Evolutionary conservation across 2,329 filamentous ascomycete species (phyloP).

Genomic region (Exophiala aquamarina): DNA sequence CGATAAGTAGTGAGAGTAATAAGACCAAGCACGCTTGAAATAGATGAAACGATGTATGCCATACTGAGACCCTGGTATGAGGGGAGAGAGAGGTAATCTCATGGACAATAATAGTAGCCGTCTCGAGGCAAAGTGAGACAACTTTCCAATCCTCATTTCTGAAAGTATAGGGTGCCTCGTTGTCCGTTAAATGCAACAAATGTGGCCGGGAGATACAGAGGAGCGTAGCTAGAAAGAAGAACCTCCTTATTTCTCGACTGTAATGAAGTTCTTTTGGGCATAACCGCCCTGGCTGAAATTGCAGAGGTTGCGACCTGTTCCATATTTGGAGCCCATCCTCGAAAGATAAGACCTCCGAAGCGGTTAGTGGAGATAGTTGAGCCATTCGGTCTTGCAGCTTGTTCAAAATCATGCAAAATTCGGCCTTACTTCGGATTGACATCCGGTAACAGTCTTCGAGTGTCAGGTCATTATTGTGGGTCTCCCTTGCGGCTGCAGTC

Average conservation of each 20-base stretch:
- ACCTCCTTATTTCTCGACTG: conserved; percentile 3
- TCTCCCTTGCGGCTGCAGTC: too few relatives aligned
- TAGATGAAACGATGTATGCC: conserved; percentile 5
- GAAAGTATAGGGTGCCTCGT: background rate
- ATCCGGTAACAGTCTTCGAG: too few relatives aligned
- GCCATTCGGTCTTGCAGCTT: background rate
- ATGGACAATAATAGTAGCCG: conserved; percentile 2
- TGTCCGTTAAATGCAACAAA: conserved; percentile 8
- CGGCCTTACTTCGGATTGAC: conserved; percentile 3
- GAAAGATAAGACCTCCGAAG: conserved; percentile 4
- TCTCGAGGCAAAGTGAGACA: conserved; percentile 3
- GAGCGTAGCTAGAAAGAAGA: conserved; percentile 1
- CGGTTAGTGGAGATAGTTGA: conserved; percentile 3
- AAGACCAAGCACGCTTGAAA: conserved; percentile 9
- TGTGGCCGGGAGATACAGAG: conserved; percentile 7
- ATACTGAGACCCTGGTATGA: conserved; percentile 7
- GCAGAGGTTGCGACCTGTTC: conserved; percentile 1
- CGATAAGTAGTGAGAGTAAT: conserved; percentile 3
- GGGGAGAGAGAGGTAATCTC: background rate
- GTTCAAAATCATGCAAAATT: conserved; percentile 10
- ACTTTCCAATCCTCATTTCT: conserved; percentile 9
- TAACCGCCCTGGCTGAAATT: background rate
- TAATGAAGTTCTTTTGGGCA: conserved; percentile 1
- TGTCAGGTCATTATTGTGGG: conserved; percentile 3
- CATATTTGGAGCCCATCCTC: background rate